A percentile compares a stretch with the other conserved stretches of the same genome.
Evolutionary conservation across 2,329 filamentous ascomycete species (phyloP).

Genomic region (Sphaerostilbella broomeana): DNA sequence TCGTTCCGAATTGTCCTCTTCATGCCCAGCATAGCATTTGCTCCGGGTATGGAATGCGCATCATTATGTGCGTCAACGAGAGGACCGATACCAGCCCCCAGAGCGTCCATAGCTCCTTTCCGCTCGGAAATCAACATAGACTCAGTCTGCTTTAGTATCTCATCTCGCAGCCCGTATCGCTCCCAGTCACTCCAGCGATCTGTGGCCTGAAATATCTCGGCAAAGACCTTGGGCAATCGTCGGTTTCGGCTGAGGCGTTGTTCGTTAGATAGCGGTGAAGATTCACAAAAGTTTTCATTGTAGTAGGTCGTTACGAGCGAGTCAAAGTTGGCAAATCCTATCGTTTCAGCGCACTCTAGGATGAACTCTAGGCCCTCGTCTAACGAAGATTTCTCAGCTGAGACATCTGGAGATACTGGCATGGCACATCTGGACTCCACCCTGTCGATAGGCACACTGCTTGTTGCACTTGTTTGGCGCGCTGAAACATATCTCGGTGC

Average conservation of each 20-base stretch:
- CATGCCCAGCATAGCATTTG: slow-evolving; percentile 15
- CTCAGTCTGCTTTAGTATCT: slow-evolving; percentile 22
- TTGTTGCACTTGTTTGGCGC: slow-evolving; percentile 1
- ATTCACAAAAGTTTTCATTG: slow-evolving; percentile 15
- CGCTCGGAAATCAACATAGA: slow-evolving; percentile 17
- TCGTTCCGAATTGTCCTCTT: slow-evolving; percentile 19
- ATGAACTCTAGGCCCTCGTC: slow-evolving; percentile 19
- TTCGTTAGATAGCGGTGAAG: slow-evolving; percentile 19
- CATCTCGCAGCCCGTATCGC: slow-evolving; percentile 21
- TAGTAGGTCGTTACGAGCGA: slow-evolving; percentile 23
- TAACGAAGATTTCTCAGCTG: slow-evolving; percentile 5
- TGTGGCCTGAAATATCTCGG: slow-evolving; percentile 16
- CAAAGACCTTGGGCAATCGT: slow-evolving; percentile 20
- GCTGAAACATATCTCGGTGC: slow-evolving; percentile 7
- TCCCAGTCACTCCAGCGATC: slow-evolving; percentile 21
- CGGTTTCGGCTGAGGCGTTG: slow-evolving; percentile 22
- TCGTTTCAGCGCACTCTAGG: slow-evolving; percentile 18
- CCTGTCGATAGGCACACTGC: not conserved
- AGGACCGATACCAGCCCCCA: slow-evolving; percentile 14
- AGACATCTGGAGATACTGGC: not conserved
- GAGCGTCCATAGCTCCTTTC: not conserved
- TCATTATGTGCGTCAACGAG: slow-evolving; percentile 16
- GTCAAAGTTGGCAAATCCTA: slow-evolving; percentile 23
- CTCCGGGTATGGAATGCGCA: slow-evolving; percentile 1
- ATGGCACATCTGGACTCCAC: not conserved